Percentiles rank a stretch among this genome's conserved stretches.
Conservation (phyloP, 2,329 filamentous ascomycete species). For the Cladophialophora carrionii region DNA sequence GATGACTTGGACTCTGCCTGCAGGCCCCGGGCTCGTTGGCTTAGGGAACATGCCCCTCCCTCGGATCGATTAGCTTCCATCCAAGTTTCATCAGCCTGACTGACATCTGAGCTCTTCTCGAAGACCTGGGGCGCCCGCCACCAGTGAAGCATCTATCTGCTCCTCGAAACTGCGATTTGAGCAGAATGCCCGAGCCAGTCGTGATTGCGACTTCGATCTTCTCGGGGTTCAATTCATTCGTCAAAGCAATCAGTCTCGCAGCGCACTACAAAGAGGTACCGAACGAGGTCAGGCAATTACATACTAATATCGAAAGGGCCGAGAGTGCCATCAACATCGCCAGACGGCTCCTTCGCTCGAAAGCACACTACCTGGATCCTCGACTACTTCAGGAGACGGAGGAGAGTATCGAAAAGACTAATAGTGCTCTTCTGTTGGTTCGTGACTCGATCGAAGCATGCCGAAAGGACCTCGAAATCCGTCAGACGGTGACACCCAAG, state of each 20-base stretch:
- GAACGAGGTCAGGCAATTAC: constrained; percentile 15
- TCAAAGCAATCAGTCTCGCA: constrained; percentile 12
- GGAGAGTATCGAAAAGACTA: constrained; percentile 1
- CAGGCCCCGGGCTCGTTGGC: no score
- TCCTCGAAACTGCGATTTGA: not conserved
- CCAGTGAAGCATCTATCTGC: not conserved
- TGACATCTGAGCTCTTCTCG: not conserved
- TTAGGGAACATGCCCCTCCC: not conserved
- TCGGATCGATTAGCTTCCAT: not conserved
- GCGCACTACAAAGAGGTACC: constrained; percentile 16
- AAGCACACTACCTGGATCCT: constrained; percentile 10
- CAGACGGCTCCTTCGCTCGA: constrained; percentile 6
- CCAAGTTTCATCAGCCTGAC: not conserved
- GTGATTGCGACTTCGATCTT: constrained; percentile 7
- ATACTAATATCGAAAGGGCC: constrained; percentile 10
- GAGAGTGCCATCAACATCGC: constrained; percentile 13
- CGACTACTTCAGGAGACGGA: constrained; percentile 1
- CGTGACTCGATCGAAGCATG: constrained; percentile 14
- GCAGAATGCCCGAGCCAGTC: constrained; percentile 8
- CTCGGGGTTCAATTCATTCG: constrained; percentile 13
- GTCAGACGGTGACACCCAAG: constrained; percentile 5
- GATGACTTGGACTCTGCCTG: no score
- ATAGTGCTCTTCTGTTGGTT: constrained; percentile 6
- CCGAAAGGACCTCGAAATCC: constrained; percentile 15
- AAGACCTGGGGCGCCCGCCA: not conserved